Evolutionary conservation across 1,139 yeast genomes (phyloP).

Genomic region (Yamadazyma atmosphaerica): DNA sequence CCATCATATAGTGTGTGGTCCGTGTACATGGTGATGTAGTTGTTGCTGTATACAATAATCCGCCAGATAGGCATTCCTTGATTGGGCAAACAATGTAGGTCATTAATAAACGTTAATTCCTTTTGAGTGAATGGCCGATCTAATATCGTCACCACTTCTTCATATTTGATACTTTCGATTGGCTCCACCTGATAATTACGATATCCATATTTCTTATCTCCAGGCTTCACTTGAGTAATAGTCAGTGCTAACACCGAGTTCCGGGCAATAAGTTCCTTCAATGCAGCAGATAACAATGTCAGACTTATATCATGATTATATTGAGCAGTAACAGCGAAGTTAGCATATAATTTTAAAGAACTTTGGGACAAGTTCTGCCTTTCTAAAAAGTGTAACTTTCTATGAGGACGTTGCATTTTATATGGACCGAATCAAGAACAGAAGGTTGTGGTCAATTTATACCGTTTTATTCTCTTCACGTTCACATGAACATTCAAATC

Average conservation of each 20-base stretch:
- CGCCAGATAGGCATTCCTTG: constrained; percentile 31
- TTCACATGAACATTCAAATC: too few species aligned
- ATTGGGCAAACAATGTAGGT: constrained; percentile 17
- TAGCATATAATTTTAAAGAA: constrained; percentile 23
- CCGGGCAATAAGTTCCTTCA: constrained; percentile 20
- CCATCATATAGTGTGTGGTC: constrained; percentile 43
- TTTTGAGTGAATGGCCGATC: constrained; percentile 17
- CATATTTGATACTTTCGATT: constrained; percentile 21
- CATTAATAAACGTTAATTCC: constrained; percentile 19
- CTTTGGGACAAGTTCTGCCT: constrained; percentile 29
- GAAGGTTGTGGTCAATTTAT: background rate
- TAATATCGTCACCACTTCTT: constrained; percentile 25
- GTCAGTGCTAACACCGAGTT: constrained; percentile 15
- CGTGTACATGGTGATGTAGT: constrained; percentile 25
- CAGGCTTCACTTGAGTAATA: constrained; percentile 2
- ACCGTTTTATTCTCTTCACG: background rate
- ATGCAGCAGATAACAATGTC: constrained; percentile 25
- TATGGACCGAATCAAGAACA: background rate
- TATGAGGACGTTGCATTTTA: constrained; percentile 9
- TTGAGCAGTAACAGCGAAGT: constrained; percentile 28
- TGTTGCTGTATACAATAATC: constrained; percentile 22
- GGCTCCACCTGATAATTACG: constrained; percentile 20
- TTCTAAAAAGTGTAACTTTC: constrained; percentile 18
- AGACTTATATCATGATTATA: constrained; percentile 21
- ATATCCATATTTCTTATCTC: constrained; percentile 14